Percentiles rank a stretch among this genome's conserved stretches.
Evolutionary conservation across 306 rosid genomes (phyloP).

Genomic region (Fagus crenata): DNA sequence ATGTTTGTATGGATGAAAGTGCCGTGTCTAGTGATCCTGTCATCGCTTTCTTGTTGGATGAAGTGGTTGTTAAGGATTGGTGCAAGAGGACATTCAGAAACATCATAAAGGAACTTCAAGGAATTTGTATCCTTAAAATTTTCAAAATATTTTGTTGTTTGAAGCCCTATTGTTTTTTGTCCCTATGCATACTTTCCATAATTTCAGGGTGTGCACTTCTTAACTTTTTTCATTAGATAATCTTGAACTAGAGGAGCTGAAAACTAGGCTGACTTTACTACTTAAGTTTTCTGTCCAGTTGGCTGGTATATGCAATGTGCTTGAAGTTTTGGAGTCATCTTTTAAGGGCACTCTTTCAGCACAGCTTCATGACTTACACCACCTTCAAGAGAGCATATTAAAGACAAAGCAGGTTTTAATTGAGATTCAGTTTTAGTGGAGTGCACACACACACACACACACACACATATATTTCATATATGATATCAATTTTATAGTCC

Average conservation of each 20-base stretch:
- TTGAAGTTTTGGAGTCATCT: conserved; percentile 85
- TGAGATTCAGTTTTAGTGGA: conserved; percentile 23
- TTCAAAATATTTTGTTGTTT: conserved; percentile 30
- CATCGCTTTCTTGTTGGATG: conserved; percentile 97
- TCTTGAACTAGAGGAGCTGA: conserved; percentile 54
- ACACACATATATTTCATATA: background rate
- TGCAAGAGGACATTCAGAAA: conserved; percentile 80
- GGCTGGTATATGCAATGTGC: conserved; percentile 82
- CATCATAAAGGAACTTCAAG: conserved; percentile 67
- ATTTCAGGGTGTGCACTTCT: conserved; percentile 27
- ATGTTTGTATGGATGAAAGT: conserved; percentile 96
- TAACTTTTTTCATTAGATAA: conserved; percentile 58
- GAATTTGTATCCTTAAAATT: conserved; percentile 74
- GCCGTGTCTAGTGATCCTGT: conserved; percentile 99
- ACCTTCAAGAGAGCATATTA: conserved; percentile 79
- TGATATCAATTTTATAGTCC: background rate
- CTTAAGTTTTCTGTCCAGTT: conserved; percentile 64
- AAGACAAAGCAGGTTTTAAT: conserved; percentile 84
- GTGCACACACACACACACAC: no score
- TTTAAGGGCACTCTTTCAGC: conserved; percentile 83
- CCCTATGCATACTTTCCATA: background rate
- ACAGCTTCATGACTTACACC: conserved; percentile 73
- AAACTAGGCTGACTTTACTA: conserved; percentile 55
- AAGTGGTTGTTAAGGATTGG: conserved; percentile 99
- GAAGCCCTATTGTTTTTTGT: conserved; percentile 14